Evolutionary conservation across 495 filamentous ascomycete species (phyloP).

Genomic region (Articulospora tetracladia): DNA sequence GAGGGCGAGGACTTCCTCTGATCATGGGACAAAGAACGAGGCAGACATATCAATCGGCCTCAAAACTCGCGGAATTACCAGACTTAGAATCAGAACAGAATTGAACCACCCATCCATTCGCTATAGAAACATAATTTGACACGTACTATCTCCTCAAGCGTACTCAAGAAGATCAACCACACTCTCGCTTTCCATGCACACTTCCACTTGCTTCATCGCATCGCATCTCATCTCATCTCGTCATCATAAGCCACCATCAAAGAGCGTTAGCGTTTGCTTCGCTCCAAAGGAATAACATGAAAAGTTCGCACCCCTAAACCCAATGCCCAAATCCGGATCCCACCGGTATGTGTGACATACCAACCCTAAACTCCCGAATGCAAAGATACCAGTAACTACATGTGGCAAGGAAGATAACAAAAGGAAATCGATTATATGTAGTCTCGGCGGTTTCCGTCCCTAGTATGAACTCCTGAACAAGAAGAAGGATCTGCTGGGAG

Average conservation of each 20-base stretch:
- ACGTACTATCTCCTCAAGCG: constrained; percentile 19
- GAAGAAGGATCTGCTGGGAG: neutral
- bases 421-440: constrained; percentile 1
- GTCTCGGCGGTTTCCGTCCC: neutral
- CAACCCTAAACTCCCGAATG: neutral
- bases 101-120: constrained; percentile 2
- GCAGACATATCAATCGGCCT: too few species aligned
- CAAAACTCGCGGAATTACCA: too few species aligned
- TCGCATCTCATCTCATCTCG: constrained; percentile 11
- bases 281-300: constrained; percentile 6
- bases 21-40: too few species aligned
- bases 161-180: constrained; percentile 17
- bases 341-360: constrained; percentile 8
- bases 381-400: neutral
- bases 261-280: neutral
- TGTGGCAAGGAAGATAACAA: neutral
- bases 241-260: constrained; percentile 4
- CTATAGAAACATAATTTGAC: constrained; percentile 21
- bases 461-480: neutral
- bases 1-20: too few species aligned
- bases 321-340: constrained; percentile 9
- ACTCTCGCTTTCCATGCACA: constrained; percentile 3
- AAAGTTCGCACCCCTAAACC: neutral
- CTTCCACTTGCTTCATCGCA: constrained; percentile 1
- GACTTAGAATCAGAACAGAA: neutral